A percentile compares a stretch with the other conserved stretches of the same genome.
Conservation (phyloP, 148 eudicot genomes). For the Rhododendron williamsianum region DNA sequence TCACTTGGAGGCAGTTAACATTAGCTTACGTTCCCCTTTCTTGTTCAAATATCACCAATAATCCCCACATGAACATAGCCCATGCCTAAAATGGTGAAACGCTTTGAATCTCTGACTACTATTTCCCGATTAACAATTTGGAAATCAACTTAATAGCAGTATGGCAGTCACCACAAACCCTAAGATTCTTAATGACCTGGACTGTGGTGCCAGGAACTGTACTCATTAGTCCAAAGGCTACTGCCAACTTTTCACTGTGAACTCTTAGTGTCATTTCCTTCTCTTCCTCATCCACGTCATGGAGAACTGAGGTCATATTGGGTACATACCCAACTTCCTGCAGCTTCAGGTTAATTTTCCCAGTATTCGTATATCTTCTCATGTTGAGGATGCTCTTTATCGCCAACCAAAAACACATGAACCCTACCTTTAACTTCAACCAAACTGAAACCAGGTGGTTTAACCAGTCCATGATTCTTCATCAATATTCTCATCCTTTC, state of each 20-base stretch:
- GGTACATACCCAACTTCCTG: constrained; percentile 59
- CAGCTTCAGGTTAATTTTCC: constrained; percentile 43
- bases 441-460: constrained; percentile 62
- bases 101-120: constrained; percentile 66
- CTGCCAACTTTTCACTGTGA: constrained; percentile 72
- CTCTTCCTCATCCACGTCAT: constrained; percentile 77
- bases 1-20: neutral
- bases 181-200: constrained; percentile 57
- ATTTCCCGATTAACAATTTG: constrained; percentile 52
- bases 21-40: neutral
- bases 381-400: constrained; percentile 60
- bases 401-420: constrained; percentile 67
- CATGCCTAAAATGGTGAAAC: constrained; percentile 66
- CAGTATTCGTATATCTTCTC: constrained; percentile 42
- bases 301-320: constrained; percentile 54
- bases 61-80: constrained; percentile 64
- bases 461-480: constrained; percentile 44
- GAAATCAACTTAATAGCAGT: constrained; percentile 55
- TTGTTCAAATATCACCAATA: constrained; percentile 40
- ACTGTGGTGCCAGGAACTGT: constrained; percentile 49
- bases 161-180: constrained; percentile 70
- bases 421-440: constrained; percentile 48
- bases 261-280: constrained; percentile 50
- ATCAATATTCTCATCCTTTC: constrained; percentile 50
- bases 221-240: constrained; percentile 51